These are phyloP conservation scores for Cicer chorassanicum DNA, from an alignment of 306 rosid species.

Conservation along the genomic window DNA sequence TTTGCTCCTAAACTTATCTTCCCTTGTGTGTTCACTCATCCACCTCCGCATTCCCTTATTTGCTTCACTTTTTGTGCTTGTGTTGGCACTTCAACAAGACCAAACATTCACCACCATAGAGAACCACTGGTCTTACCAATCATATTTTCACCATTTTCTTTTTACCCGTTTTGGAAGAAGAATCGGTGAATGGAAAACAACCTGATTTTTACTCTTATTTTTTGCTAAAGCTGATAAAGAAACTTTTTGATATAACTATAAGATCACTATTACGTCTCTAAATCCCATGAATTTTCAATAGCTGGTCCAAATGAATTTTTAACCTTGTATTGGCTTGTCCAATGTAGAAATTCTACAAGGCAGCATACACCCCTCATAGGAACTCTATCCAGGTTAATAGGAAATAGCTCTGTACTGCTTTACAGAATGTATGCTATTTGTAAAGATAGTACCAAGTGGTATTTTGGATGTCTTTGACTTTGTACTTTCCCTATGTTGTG, in stretches of 20 bases:
- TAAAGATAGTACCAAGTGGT: slow-evolving; percentile 10
- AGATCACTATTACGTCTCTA: neutral
- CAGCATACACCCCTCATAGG: neutral
- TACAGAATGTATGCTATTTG: slow-evolving; percentile 4
- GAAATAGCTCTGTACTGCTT: slow-evolving; percentile 7
- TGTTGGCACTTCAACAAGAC: neutral
- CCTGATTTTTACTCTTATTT: neutral
- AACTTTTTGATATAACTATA: neutral
- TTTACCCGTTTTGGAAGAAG: neutral
- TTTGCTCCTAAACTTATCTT: too few relatives aligned
- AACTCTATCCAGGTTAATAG: slow-evolving; percentile 30
- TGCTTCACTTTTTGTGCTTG: neutral
- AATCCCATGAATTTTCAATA: neutral
- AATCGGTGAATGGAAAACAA: neutral
- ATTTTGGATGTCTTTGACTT: slow-evolving; percentile 20
- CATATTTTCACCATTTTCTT: neutral
- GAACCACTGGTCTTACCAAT: neutral
- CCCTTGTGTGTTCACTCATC: neutral
- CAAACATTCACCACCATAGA: neutral
- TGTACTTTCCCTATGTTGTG: slow-evolving; percentile 10
- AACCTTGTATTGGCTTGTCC: slow-evolving; percentile 8
- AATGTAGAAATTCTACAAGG: neutral
- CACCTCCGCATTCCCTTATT: neutral
- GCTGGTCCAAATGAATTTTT: slow-evolving; percentile 5
- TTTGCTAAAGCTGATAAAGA: neutral